These are phyloP conservation scores for Cladophialophora bantiana DNA, from an alignment of 2,329 filamentous ascomycete species.

Conservation along the genomic window DNA sequence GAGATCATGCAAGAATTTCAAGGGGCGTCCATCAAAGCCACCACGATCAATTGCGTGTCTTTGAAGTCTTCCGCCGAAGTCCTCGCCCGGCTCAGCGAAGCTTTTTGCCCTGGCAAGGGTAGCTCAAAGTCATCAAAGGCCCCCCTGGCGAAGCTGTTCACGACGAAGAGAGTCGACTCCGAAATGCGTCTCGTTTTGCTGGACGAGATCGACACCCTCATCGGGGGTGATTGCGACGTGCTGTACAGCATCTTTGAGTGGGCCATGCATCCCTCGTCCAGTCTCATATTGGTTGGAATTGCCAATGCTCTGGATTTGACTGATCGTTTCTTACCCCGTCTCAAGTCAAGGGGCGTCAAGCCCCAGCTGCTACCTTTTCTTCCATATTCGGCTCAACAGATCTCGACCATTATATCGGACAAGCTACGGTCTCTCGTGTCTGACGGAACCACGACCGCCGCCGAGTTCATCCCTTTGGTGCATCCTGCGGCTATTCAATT, in stretches of 20 bases:
- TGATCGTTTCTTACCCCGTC: constrained; percentile 88
- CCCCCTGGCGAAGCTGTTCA: constrained; percentile 73
- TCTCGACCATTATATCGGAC: constrained; percentile 83
- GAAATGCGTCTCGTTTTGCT: constrained; percentile 80
- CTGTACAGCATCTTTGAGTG: constrained; percentile 96
- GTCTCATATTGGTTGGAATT: constrained; percentile 85
- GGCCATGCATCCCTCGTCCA: constrained; percentile 82
- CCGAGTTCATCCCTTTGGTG: constrained; percentile 80
- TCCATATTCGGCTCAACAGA: constrained; percentile 86
- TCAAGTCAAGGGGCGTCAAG: constrained; percentile 91
- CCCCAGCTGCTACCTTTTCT: constrained; percentile 89
- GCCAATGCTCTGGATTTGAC: constrained; percentile 96
- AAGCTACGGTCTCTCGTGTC: constrained; percentile 79
- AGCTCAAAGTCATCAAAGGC: constrained; percentile 72
- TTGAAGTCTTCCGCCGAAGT: constrained; percentile 87
- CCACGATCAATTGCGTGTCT: constrained; percentile 96
- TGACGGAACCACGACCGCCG: constrained; percentile 55
- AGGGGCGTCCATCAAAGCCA: constrained; percentile 65
- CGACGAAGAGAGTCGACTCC: constrained; percentile 62
- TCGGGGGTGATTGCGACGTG: constrained; percentile 86
- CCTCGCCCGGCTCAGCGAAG: constrained; percentile 77
- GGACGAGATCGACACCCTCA: constrained; percentile 93
- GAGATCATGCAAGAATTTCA: constrained; percentile 72
- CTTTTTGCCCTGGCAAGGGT: constrained; percentile 68
- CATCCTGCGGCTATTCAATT: constrained; percentile 93